These are phyloP conservation scores for Lepiota subincarnata DNA, from an alignment of 768 basidiomycete species.

Conservation along the genomic window DNA sequence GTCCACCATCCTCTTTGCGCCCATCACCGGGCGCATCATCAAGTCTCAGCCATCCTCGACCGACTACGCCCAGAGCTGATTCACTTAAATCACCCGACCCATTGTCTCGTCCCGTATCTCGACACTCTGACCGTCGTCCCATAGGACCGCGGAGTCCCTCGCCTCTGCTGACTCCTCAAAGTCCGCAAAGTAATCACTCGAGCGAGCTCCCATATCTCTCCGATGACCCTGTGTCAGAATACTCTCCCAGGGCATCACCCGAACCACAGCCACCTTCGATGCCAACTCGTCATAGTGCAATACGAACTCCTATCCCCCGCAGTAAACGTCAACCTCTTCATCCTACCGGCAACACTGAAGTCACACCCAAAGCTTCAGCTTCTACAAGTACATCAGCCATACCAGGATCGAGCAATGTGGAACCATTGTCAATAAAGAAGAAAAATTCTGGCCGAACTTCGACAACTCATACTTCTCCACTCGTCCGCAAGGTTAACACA, in stretches of 20 bases:
- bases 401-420: conserved; percentile 42
- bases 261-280: conserved; percentile 16
- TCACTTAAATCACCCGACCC: conserved; percentile 31
- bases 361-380: conserved; percentile 43
- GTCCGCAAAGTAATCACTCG: conserved; percentile 26
- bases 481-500: conserved; percentile 37
- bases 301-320: conserved; percentile 53
- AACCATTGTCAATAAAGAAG: conserved; percentile 84
- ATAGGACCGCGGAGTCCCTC: conserved; percentile 76
- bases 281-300: conserved; percentile 24
- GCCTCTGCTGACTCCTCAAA: conserved; percentile 51
- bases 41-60: conserved; percentile 36
- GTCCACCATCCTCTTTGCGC: conserved; percentile 50
- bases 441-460: conserved; percentile 59
- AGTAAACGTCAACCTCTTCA: conserved; percentile 70
- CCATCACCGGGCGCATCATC: conserved; percentile 53
- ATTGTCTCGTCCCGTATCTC: conserved; percentile 38
- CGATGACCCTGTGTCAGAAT: conserved; percentile 30
- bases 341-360: conserved; percentile 46
- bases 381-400: conserved; percentile 21
- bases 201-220: conserved; percentile 40
- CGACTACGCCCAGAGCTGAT: conserved; percentile 44
- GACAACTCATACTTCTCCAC: conserved; percentile 26
- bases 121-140: conserved; percentile 55
- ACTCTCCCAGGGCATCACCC: conserved; percentile 10